Evolutionary conservation across 208 protist species (phyloP), one percentile per base, ranked within the genome.

Genomic region (Crithidia brevicula): DNA sequence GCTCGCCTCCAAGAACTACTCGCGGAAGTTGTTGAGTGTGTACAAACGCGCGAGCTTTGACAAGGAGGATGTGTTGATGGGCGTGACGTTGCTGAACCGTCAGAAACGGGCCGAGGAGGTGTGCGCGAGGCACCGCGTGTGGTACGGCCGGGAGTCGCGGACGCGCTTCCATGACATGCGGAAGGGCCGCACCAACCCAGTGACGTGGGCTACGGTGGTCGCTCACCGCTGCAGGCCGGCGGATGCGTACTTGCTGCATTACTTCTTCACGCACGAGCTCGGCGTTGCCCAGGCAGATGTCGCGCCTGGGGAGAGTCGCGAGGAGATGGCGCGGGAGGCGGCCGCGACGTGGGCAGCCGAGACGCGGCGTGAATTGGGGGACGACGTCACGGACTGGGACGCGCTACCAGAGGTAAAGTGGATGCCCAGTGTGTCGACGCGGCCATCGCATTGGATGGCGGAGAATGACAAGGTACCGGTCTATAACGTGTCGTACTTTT

Each of bases 221-320:
- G 70, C 51, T n/a, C 70, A 75, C 61, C 70, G 61, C 34, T 61
- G 51, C 45, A 9, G 7, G 2, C 54, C 69, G 18, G 60, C 60
- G 0, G 60, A 75, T 23, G 30, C 27, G n/a, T 45, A 36, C 13
- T 61, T 45, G 7, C 30, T 67, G 31, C 61, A 69, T 20, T 40
- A 57, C 45, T 75, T 43, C 36, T 75, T 75, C 45, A 43, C 33
- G 11, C 34, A 43, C 4, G 59, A 61, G 58, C 34, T 4, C 2
- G 15, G 28, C 38, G 13, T 23, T 50, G 4, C 15, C 22, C 18
- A 15, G 20, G 23, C 47, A 3, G 7, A 5, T 22, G 1, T 15
- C 36, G 31, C 18, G 1, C 27, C 16, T 36, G 38, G 50, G 18
- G 51, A 34, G 30, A 1, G 33, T 10, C 1, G 50, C 10, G 49